Evolutionary conservation across 1,284 basidiomycete genomes (phyloP).

Genomic region (Trichosporon ovoides): DNA sequence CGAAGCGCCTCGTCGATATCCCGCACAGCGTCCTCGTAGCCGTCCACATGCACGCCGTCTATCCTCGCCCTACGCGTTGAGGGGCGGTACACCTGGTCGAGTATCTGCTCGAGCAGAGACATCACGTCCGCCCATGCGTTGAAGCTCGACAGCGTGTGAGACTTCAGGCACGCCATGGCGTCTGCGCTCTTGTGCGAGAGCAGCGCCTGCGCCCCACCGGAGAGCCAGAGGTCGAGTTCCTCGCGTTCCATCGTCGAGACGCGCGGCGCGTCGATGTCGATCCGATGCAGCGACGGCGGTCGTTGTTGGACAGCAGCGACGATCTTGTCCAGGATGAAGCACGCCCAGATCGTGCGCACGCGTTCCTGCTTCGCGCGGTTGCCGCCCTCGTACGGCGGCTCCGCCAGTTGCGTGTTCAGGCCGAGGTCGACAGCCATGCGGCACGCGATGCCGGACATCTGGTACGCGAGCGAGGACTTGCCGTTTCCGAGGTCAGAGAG

Average conservation of each 20-base stretch:
- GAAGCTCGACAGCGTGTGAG: slow-evolving; percentile 16
- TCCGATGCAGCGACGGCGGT: slow-evolving; percentile 8
- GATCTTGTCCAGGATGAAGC: slow-evolving; percentile 20
- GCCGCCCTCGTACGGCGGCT: background rate
- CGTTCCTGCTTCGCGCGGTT: slow-evolving; percentile 12
- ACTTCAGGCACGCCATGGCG: slow-evolving; percentile 17
- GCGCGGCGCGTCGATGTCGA: slow-evolving; percentile 17
- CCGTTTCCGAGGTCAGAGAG: slow-evolving; percentile 15
- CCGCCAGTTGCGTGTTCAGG: slow-evolving; percentile 7
- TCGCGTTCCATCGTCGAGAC: slow-evolving; percentile 20
- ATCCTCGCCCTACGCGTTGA: slow-evolving; percentile 18
- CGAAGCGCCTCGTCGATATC: slow-evolving; percentile 17
- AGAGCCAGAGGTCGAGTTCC: slow-evolving; percentile 22
- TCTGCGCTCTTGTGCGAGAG: slow-evolving; percentile 7
- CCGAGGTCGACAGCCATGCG: slow-evolving; percentile 19
- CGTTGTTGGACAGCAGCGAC: slow-evolving; percentile 12
- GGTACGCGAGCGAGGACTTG: slow-evolving; percentile 13
- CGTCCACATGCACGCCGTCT: slow-evolving; percentile 18
- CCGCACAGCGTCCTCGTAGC: slow-evolving; percentile 18
- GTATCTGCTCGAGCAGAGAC: slow-evolving; percentile 18
- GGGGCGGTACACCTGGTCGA: slow-evolving; percentile 19
- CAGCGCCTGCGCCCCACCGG: slow-evolving; percentile 11
- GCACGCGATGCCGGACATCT: slow-evolving; percentile 18
- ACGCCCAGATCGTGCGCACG: slow-evolving; percentile 15
- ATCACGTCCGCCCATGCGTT: slow-evolving; percentile 21